Base-by-base conservation (phyloP, 305 asterid species). In the Salvia sclarea region DNA sequence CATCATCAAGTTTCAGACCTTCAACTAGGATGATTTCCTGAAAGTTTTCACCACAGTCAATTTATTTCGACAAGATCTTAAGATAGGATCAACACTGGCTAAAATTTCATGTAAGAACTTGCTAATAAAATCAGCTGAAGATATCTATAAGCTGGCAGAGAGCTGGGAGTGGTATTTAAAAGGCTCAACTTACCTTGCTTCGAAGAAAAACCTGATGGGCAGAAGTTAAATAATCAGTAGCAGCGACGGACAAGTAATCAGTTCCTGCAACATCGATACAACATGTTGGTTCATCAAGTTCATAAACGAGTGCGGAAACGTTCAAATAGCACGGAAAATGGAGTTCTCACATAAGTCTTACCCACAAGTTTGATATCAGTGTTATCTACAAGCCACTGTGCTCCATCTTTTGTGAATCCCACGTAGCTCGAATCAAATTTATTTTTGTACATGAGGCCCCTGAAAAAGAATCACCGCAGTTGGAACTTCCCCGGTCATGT, bases 311-410 rank as follows among this genome's bases (percentile, higher is more conserved):
- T 22, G 14, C 13, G 21, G 21, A 35, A 41, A 48, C 38, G 10
- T 52, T 55, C 28, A 62, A 17, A 52, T 33, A 48, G 24, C 31
- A 56, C 21, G 6, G 3, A 0, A 45, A 45, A 45, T 41, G 52
- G 8, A 14, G 52, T 33, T 38, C 25, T 30, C 8, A 25, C 11
- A 38, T 38, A 33, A 18, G 13, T 38, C 88, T 78, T 79, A 91
- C 99, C 99, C 55, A 94, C 97, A 76, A 94, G 96, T 78, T 89
- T 87, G 83, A 94, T 74, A 76, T 91, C 98, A 65, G 99, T 94
- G 80, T 94, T 89, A 67, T 94, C 98, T 66, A 81, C 92, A 20
- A 95, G 96, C 98, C 97, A 91, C 73, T 85, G 87, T 16, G 99
- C 97, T 66, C 97, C 96, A 55, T 95, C 97, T 83, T 83, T 83